phyloP scores from a whole-genome alignment of 1,284 basidiomycete genomes.

The Sporisorium reilianum region DNA sequence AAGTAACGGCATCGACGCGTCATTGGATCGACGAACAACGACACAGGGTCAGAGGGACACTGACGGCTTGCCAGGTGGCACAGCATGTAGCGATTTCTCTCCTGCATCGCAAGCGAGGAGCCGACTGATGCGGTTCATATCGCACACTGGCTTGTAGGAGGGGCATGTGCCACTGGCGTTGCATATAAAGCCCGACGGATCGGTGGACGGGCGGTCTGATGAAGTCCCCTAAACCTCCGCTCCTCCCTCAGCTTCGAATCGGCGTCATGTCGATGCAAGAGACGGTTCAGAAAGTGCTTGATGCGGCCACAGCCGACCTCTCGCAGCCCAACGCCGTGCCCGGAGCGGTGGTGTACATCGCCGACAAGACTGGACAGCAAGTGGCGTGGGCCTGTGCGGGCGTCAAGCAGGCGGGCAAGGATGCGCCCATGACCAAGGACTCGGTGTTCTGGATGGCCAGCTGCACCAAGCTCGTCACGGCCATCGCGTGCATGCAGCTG shows the following conservation, averaged over 20 bases:
- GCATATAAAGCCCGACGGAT: background rate
- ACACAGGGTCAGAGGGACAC: too few relatives aligned
- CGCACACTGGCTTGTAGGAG: too few relatives aligned
- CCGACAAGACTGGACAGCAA: constrained; percentile 55
- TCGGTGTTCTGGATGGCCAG: constrained; percentile 58
- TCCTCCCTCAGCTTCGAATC: background rate
- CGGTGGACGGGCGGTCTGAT: background rate
- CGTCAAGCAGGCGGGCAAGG: constrained; percentile 45
- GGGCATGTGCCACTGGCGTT: too few relatives aligned
- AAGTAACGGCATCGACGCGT: too few relatives aligned
- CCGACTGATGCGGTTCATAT: background rate
- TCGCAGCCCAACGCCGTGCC: constrained; percentile 41
- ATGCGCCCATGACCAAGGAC: constrained; percentile 54
- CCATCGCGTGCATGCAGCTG: constrained; percentile 66
- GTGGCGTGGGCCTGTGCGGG: constrained; percentile 54
- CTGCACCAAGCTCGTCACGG: constrained; percentile 68
- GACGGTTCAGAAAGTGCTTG: constrained; percentile 34
- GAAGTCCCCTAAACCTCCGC: background rate
- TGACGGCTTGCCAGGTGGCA: too few relatives aligned
- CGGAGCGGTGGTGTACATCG: constrained; percentile 55
- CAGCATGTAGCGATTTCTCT: too few relatives aligned
- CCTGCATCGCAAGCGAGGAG: background rate
- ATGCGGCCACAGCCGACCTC: constrained; percentile 29
- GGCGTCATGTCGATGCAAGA: constrained; percentile 33
- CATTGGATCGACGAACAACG: too few relatives aligned